A percentile compares a stretch with the other conserved stretches of the same genome.
phyloP scores from a whole-genome alignment of 192 early-diverging fungal species.

The Coemansia sp. region DNA sequence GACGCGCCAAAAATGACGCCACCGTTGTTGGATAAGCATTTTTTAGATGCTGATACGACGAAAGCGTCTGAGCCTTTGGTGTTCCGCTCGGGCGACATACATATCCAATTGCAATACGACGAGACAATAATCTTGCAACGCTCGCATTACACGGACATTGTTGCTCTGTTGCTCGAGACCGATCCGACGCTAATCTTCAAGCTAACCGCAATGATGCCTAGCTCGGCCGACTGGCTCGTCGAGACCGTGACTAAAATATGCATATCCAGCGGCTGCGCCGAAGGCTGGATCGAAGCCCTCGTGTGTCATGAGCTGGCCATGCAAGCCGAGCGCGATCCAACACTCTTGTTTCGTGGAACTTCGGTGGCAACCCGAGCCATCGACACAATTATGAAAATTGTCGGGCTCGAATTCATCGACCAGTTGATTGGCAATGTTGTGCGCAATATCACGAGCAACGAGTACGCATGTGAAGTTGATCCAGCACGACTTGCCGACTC shows the following conservation, averaged over 20 bases:
- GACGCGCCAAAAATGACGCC: neutral
- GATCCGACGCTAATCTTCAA: slow-evolving; percentile 39
- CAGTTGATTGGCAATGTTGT: slow-evolving; percentile 65
- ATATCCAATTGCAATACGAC: slow-evolving; percentile 48
- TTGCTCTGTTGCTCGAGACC: slow-evolving; percentile 21
- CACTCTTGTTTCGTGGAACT: slow-evolving; percentile 58
- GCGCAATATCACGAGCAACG: slow-evolving; percentile 54
- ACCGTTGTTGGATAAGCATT: neutral
- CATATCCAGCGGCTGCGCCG: slow-evolving; percentile 14
- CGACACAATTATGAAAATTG: slow-evolving; percentile 69
- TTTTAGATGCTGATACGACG: neutral
- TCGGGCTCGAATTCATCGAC: slow-evolving; percentile 63
- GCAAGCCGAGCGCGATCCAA: slow-evolving; percentile 36
- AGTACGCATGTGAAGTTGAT: slow-evolving; percentile 66
- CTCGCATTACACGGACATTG: slow-evolving; percentile 21
- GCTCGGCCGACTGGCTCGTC: slow-evolving; percentile 49
- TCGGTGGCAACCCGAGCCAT: slow-evolving; percentile 67
- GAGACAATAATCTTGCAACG: slow-evolving; percentile 37
- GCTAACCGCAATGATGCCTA: slow-evolving; percentile 23
- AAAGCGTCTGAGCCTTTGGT: slow-evolving; percentile 8
- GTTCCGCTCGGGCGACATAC: slow-evolving; percentile 48
- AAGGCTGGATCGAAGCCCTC: slow-evolving; percentile 43
- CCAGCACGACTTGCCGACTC: slow-evolving; percentile 33
- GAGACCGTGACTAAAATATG: slow-evolving; percentile 47
- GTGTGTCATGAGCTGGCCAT: slow-evolving; percentile 38